Percentiles rank a stretch among this genome's conserved stretches.
Evolutionary conservation across 768 basidiomycete species (phyloP).

Genomic region (Podaxis sp.): DNA sequence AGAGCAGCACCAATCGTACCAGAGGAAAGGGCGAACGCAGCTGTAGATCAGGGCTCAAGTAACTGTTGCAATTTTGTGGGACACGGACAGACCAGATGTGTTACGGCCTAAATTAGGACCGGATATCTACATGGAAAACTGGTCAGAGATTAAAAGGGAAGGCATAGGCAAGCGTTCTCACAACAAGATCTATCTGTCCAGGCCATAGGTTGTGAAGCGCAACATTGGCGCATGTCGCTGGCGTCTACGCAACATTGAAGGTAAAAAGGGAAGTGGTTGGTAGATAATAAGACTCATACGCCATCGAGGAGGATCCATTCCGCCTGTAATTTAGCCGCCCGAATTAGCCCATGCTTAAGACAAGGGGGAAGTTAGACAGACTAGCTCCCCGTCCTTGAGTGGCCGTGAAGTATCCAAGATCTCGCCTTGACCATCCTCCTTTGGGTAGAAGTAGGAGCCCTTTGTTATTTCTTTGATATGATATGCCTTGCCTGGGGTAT

Average conservation of each 20-base stretch:
- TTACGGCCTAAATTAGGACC: slow-evolving; percentile 87
- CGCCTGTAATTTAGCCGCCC: slow-evolving; percentile 27
- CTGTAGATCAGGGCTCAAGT: slow-evolving; percentile 28
- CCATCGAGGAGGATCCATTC: slow-evolving; percentile 93
- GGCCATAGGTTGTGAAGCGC: slow-evolving; percentile 86
- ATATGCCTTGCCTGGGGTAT: slow-evolving; percentile 64
- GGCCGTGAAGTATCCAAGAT: slow-evolving; percentile 56
- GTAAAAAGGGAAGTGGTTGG: background rate
- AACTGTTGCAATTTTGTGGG: background rate
- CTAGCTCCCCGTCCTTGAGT: slow-evolving; percentile 70
- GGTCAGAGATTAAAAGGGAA: background rate
- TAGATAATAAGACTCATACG: slow-evolving; percentile 34
- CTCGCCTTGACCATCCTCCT: slow-evolving; percentile 67
- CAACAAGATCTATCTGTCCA: slow-evolving; percentile 85
- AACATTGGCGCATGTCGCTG: slow-evolving; percentile 89
- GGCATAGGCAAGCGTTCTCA: slow-evolving; percentile 26
- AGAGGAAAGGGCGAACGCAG: slow-evolving; percentile 85
- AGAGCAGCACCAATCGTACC: slow-evolving; percentile 92
- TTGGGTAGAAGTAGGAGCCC: slow-evolving; percentile 77
- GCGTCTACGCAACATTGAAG: slow-evolving; percentile 48
- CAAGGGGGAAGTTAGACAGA: slow-evolving; percentile 18
- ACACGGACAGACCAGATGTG: slow-evolving; percentile 55
- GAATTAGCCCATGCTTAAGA: background rate
- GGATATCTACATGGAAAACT: slow-evolving; percentile 49
- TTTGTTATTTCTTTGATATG: slow-evolving; percentile 69